Conservation (phyloP, 257 asterid genomes). For the Apocynum venetum region DNA sequence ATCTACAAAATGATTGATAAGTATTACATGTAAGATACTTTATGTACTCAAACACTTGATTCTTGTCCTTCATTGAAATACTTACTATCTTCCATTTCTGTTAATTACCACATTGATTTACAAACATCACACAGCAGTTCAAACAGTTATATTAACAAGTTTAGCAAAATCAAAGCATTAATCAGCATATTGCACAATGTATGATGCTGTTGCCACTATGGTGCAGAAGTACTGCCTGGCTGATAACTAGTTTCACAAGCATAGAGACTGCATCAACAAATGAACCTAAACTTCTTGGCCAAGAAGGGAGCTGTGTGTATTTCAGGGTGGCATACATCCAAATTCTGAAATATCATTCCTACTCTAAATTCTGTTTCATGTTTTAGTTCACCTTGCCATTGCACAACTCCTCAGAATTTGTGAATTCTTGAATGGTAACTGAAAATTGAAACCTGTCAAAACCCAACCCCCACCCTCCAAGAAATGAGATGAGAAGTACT, state of each 20-base stretch:
- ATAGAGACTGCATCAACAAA: background rate
- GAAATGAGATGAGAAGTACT: background rate
- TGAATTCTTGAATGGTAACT: background rate
- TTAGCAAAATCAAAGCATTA: background rate
- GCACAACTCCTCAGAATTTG: background rate
- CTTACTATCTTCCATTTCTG: background rate
- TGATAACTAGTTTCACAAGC: background rate
- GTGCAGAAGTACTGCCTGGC: background rate
- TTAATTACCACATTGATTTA: background rate
- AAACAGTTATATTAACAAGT: background rate
- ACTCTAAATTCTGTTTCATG: background rate
- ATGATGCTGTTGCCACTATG: background rate
- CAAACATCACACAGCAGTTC: background rate
- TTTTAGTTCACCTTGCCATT: background rate
- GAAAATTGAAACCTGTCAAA: background rate
- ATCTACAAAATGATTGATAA: constrained; percentile 36
- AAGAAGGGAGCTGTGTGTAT: background rate
- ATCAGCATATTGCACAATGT: background rate
- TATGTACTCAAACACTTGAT: background rate
- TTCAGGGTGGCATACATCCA: background rate
- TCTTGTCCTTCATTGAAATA: background rate
- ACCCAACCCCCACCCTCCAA: no score
- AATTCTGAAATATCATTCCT: background rate
- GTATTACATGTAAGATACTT: background rate
- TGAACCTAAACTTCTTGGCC: background rate